Evolutionary conservation across 306 rosid species (phyloP).

Genomic region (Casuarina glauca): DNA sequence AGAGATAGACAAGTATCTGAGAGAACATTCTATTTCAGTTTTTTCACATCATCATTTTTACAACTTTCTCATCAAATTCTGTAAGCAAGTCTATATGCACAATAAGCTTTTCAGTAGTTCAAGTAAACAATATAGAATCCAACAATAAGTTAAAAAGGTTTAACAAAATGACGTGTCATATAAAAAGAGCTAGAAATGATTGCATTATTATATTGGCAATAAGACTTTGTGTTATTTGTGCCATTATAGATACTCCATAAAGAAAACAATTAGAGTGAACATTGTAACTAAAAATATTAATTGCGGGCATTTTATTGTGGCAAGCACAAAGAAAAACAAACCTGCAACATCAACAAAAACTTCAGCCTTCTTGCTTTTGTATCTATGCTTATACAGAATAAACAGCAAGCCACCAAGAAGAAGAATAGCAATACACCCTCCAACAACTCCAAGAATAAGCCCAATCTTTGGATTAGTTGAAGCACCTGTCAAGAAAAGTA

Average conservation of each 20-base stretch:
- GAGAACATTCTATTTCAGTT: too few species aligned
- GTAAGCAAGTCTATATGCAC: too few species aligned
- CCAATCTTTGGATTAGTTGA: conserved; percentile 61
- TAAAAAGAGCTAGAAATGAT: not conserved
- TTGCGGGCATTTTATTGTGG: not conserved
- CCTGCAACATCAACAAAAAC: conserved; percentile 97
- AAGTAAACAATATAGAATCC: too few species aligned
- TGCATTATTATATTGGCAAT: not conserved
- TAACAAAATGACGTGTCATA: not conserved
- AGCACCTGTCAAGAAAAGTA: conserved; percentile 47
- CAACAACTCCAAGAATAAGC: conserved; percentile 67
- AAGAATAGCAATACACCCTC: conserved; percentile 50
- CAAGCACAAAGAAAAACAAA: conserved; percentile 40
- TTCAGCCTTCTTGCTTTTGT: conserved; percentile 70
- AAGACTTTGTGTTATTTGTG: not conserved
- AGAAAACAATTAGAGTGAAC: not conserved
- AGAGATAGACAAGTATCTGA: too few species aligned
- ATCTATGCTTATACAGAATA: conserved; percentile 59
- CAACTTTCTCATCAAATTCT: too few species aligned
- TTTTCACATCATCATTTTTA: too few species aligned
- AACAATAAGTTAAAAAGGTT: not conserved
- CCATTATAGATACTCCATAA: not conserved
- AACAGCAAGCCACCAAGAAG: conserved; percentile 54
- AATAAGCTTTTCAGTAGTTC: too few species aligned
- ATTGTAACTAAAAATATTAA: not conserved